Evolutionary conservation across 1,284 basidiomycete genomes (phyloP), one percentile per base, ranked within the genome.

Genomic region (Microstroma glucosiphilum): DNA sequence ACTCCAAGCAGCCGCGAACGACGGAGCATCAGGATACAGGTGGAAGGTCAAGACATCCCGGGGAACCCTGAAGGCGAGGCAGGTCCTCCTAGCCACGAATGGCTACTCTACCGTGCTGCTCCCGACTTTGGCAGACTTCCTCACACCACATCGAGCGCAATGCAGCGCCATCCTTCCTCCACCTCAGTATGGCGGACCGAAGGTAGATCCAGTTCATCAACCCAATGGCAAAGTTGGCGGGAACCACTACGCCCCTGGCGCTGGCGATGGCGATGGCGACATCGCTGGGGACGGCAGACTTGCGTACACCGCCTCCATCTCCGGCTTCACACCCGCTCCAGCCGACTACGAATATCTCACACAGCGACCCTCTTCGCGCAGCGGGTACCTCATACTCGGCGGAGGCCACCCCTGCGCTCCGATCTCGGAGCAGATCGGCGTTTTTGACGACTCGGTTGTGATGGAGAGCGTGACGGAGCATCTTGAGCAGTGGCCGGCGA

Each of bases 31-130:
- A n/a, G n/a, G 21, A 6, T 21, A 21, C 21, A 19, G 19, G 17
- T 61, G 60, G 60, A 40, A 12, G 7, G 23, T 61, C 17, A 8
- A 15, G 11, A 61, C 60, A 1, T 23, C 56, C 30, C 46, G 60
- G 4, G 60, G 60, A 15, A 41, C 59, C 4, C 8, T 61, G 17
- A 12, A 15, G 21, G 56, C 60, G 12, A 23, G 15, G 8, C 19
- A 57, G 15, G 58, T 61, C 12, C 53, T 61, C 19, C 19, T 61
- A 19, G 60, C 60, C 23, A 61, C 60, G 19, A 61, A 61, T 61
- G 60, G 60, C 30, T 61, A 61, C 21, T 40, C 60, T n/a, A n/a
- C 2, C 11, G 54, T 30, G 13, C 60, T 61, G 1, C 12, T 61
- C 13, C 54, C 60, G 7, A 30, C 19, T 6, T 15, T 61, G 25